Percentiles rank a stretch among this genome's conserved stretches.
phyloP scores from a whole-genome alignment of 345 rosid genomes.

The Citrus unshiu region DNA sequence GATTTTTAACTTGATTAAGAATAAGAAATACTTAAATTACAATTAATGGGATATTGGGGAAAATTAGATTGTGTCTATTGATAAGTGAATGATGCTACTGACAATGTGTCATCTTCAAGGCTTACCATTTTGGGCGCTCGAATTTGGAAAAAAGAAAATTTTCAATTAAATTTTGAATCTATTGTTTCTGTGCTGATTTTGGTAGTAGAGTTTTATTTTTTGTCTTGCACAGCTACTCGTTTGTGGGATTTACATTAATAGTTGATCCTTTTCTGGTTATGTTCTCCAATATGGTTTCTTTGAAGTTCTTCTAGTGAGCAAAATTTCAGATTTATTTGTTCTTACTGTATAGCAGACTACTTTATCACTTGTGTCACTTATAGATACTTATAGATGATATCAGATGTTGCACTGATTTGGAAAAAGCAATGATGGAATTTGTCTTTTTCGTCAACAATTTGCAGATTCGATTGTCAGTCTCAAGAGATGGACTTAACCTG shows the following conservation, averaged over 20 bases:
- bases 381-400: not conserved
- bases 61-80: too few species aligned
- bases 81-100: too few species aligned
- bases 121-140: not conserved
- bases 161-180: not conserved
- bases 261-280: not conserved
- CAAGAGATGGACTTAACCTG: constrained; percentile 44
- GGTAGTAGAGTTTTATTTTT: not conserved
- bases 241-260: not conserved
- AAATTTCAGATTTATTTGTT: too few species aligned
- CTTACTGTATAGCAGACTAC: not conserved
- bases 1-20: too few species aligned
- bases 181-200: not conserved
- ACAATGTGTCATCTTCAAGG: not conserved
- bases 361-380: not conserved
- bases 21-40: too few species aligned
- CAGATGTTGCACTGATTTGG: not conserved
- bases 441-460: constrained; percentile 8
- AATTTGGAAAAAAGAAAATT: not conserved
- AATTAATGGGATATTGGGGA: too few species aligned
- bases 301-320: not conserved
- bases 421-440: not conserved
- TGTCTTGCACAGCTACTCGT: not conserved
- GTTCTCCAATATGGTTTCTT: not conserved
- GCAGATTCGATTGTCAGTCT: constrained; percentile 66